phyloP scores from a whole-genome alignment of 441 rosid species.

The Erodium moschatum region DNA sequence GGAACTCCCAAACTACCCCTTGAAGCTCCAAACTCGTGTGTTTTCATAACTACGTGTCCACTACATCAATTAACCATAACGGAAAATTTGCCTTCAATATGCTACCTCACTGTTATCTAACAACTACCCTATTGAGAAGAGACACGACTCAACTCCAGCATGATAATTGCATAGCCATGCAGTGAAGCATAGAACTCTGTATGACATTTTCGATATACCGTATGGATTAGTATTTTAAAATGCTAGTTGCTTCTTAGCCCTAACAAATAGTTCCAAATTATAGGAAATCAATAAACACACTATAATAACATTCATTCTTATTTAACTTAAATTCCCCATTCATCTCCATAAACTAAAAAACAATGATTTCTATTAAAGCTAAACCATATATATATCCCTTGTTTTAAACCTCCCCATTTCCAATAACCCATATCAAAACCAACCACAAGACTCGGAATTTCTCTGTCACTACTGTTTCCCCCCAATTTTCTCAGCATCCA shows the following conservation, averaged over 20 bases:
- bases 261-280: not conserved
- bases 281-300: not conserved
- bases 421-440: not conserved
- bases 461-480: constrained; percentile 10
- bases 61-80: not conserved
- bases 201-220: not conserved
- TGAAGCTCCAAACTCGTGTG: not conserved
- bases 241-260: not conserved
- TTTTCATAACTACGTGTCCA: not conserved
- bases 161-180: not conserved
- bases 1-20: not conserved
- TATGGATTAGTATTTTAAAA: not conserved
- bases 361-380: not conserved
- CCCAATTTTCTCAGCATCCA: constrained; percentile 19
- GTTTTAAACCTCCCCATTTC: not conserved
- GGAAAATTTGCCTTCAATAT: not conserved
- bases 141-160: not conserved
- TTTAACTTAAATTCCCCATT: not conserved
- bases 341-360: not conserved
- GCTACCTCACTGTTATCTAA: not conserved
- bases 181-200: not conserved
- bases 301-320: not conserved
- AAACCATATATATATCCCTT: not conserved
- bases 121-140: constrained; percentile 4
- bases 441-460: constrained; percentile 5